Base-by-base conservation (phyloP, 2,329 filamentous ascomycete species). In the Monilinia laxa region DNA sequence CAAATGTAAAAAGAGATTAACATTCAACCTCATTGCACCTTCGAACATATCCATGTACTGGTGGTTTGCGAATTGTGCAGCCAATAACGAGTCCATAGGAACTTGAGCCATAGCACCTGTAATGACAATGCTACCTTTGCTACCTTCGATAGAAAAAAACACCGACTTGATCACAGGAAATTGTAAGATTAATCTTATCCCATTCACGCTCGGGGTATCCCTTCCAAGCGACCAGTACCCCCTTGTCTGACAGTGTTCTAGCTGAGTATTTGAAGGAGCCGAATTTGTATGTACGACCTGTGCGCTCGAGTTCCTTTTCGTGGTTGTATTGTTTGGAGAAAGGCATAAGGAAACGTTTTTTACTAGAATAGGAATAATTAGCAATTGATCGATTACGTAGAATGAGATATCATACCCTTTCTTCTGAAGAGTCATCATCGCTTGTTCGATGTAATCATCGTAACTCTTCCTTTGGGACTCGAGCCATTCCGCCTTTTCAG, bases 251-350 rank as follows among this genome's bases (percentile, higher is more conserved):
- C 10, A 99, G 86, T 60, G 90, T 89, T 62, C 93, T 90, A 4
- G 92, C 93, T 65, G 91, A 94, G 81, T 99, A 99, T 81, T 98
- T 98, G 87, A 90, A 99, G 49, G 91, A 96, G 70, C 96, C 95
- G 76, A 99, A 99, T 77, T 97, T 97, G 78, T 96, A 96, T 64
- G 96, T 92, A 60, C 94, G 92, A 38, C 95, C 95, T 10, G 90
- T 90, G 67, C 92, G 90, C 76, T 97, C 92, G 42, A 99, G 88
- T 80, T 99, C 95, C 71, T 93, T 90, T 81, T 98, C 93, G 79
- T 99, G 95, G 79, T 97, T 96, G 86, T 97, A 99, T 79, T 99
- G 95, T 76, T 96, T 96, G 31, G 94, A 97, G 78, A 99, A 99
- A 18, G 95, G 95, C 78, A 99, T 85, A 66, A 97, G 84, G 83